Conservation (phyloP, 2,329 filamentous ascomycete genomes). For the Cladorrhinum sp. region DNA sequence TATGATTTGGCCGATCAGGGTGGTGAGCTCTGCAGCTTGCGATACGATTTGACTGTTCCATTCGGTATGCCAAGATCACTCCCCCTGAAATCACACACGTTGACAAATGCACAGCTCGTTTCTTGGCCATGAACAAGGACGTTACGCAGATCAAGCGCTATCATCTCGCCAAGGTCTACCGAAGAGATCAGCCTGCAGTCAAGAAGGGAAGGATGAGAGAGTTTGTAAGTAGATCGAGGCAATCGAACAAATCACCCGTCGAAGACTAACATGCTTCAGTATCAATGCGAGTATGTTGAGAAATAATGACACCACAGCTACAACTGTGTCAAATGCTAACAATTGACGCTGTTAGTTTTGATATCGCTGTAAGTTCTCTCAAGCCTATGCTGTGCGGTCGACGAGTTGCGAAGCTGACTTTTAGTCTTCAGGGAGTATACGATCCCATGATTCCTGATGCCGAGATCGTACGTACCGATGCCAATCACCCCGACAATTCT, state of each 20-base stretch:
- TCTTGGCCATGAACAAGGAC: constrained; percentile 84
- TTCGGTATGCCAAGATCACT: constrained; percentile 21
- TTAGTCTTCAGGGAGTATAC: constrained; percentile 57
- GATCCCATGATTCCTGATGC: constrained; percentile 91
- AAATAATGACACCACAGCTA: not conserved
- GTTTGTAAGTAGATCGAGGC: constrained; percentile 24
- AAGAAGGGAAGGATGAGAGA: constrained; percentile 91
- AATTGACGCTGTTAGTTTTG: constrained; percentile 50
- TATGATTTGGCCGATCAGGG: constrained; percentile 83
- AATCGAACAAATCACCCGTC: not conserved
- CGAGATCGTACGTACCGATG: constrained; percentile 54
- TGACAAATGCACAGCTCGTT: constrained; percentile 56
- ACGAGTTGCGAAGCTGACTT: not conserved
- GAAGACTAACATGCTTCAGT: constrained; percentile 37
- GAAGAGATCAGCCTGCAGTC: constrained; percentile 78
- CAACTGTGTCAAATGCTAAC: not conserved
- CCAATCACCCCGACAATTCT: not conserved
- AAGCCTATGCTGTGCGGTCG: not conserved
- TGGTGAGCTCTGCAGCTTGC: constrained; percentile 74
- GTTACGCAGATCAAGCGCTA: constrained; percentile 87
- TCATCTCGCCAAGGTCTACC: constrained; percentile 90
- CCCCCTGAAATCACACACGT: not conserved
- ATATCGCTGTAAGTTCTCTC: constrained; percentile 61
- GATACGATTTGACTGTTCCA: constrained; percentile 62
- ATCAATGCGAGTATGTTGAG: constrained; percentile 71